These are phyloP conservation scores for Nannochloropsis gaditana DNA, from an alignment of 108 stramenopile genomes.

Conservation along the genomic window DNA sequence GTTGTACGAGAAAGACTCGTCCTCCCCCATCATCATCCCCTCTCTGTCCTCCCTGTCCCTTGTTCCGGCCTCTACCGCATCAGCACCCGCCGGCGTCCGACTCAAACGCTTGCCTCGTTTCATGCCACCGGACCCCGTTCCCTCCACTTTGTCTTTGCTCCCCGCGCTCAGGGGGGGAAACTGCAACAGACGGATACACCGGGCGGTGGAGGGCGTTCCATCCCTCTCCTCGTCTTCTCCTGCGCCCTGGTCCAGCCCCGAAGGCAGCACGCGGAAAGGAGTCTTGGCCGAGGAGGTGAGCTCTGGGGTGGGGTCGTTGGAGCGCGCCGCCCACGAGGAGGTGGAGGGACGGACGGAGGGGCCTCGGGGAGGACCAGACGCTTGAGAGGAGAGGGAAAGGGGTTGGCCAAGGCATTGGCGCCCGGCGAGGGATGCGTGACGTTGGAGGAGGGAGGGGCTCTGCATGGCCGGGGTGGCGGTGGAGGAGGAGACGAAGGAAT, in stretches of 20 bases:
- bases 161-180: constrained; percentile 3
- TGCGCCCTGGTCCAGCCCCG: neutral
- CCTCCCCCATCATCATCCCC: neutral
- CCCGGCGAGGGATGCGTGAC: neutral
- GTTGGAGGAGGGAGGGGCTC: constrained; percentile 1
- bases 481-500: constrained; percentile 8
- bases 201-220: neutral
- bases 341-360: neutral
- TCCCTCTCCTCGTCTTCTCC: neutral
- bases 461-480: neutral
- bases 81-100: constrained; percentile 1
- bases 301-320: constrained; percentile 19
- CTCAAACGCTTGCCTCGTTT: neutral
- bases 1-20: neutral
- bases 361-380: too few species aligned
- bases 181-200: constrained; percentile 3
- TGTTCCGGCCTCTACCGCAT: neutral
- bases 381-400: neutral
- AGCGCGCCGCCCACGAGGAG: neutral
- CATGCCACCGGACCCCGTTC: neutral
- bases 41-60: neutral
- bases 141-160: neutral
- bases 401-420: neutral
- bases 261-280: neutral
- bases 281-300: neutral